These are phyloP conservation scores for Labyrinthula sp. DNA, from an alignment of 352 stramenopile species.

Conservation along the genomic window DNA sequence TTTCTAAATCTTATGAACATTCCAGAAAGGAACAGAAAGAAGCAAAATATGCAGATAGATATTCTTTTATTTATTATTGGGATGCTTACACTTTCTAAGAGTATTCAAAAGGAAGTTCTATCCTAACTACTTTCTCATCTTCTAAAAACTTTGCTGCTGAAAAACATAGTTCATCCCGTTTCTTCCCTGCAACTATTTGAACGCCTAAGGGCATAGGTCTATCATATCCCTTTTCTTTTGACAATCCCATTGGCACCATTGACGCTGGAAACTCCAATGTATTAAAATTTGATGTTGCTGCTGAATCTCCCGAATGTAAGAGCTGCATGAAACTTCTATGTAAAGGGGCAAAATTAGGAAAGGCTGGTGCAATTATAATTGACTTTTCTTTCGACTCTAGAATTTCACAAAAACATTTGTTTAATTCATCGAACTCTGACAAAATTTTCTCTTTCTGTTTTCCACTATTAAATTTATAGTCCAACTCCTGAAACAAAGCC, in stretches of 20 bases:
- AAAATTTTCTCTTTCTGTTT: slow-evolving; percentile 1
- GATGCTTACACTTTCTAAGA: no score
- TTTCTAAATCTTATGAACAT: no score
- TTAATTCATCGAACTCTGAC: slow-evolving; percentile 1
- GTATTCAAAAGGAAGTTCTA: slow-evolving; percentile 3
- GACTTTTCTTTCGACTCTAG: slow-evolving; percentile 14
- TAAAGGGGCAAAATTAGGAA: slow-evolving; percentile 19
- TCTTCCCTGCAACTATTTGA: slow-evolving; percentile 12
- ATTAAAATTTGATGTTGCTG: slow-evolving; percentile 24
- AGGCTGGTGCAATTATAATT: slow-evolving; percentile 21
- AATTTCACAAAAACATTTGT: slow-evolving; percentile 9
- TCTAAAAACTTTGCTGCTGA: slow-evolving; percentile 7
- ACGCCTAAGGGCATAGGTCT: slow-evolving; percentile 12
- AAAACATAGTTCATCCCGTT: slow-evolving; percentile 17
- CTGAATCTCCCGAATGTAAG: slow-evolving; percentile 25
- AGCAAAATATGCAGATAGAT: no score
- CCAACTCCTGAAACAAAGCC: slow-evolving; percentile 1
- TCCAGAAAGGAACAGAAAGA: no score
- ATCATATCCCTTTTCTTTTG: background rate
- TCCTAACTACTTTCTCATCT: slow-evolving; percentile 2
- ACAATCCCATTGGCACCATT: slow-evolving; percentile 6
- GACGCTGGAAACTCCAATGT: slow-evolving; percentile 21
- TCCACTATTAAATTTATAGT: background rate
- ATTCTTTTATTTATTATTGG: no score
- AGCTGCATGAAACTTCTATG: slow-evolving; percentile 17